A percentile compares a stretch with the other conserved stretches of the same genome.
Conservation (phyloP, 164 flowering plant species). For the Cinnamomum micranthum region DNA sequence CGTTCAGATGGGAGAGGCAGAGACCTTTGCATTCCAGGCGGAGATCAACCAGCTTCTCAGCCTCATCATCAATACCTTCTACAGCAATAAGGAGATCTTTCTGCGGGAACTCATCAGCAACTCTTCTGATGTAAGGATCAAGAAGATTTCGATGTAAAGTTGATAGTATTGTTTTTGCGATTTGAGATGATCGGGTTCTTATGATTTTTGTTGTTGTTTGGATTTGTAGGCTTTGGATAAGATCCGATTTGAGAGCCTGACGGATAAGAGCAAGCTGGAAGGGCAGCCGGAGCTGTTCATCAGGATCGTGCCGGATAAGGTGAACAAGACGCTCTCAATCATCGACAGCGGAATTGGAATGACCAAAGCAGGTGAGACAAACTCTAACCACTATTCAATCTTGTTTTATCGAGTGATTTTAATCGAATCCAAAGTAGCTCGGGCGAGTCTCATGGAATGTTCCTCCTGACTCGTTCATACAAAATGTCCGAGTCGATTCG, state of each 20-base stretch:
- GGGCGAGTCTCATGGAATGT: no score
- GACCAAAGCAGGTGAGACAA: conserved; percentile 13
- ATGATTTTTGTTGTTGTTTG: not conserved
- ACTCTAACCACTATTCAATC: no score
- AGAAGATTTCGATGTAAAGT: no score
- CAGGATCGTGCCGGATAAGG: conserved; percentile 39
- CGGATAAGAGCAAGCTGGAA: conserved; percentile 44
- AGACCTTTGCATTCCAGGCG: conserved; percentile 25
- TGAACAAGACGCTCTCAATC: conserved; percentile 35
- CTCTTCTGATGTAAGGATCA: conserved; percentile 12
- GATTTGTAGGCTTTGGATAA: conserved; percentile 32
- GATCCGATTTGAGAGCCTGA: conserved; percentile 42
- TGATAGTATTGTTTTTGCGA: not conserved
- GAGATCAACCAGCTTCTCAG: conserved; percentile 26
- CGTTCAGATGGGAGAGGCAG: conserved; percentile 11
- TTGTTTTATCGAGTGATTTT: no score
- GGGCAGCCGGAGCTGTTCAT: conserved; percentile 48
- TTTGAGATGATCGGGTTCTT: not conserved
- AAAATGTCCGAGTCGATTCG: no score
- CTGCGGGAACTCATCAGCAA: conserved; percentile 23
- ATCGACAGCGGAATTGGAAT: conserved; percentile 16
- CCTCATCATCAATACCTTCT: conserved; percentile 21
- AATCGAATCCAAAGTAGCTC: no score
- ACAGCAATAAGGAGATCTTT: conserved; percentile 24
- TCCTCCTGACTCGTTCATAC: no score